Base-by-base conservation (phyloP, 352 stramenopile genomes). In the Aphanomyces cochlioides region DNA sequence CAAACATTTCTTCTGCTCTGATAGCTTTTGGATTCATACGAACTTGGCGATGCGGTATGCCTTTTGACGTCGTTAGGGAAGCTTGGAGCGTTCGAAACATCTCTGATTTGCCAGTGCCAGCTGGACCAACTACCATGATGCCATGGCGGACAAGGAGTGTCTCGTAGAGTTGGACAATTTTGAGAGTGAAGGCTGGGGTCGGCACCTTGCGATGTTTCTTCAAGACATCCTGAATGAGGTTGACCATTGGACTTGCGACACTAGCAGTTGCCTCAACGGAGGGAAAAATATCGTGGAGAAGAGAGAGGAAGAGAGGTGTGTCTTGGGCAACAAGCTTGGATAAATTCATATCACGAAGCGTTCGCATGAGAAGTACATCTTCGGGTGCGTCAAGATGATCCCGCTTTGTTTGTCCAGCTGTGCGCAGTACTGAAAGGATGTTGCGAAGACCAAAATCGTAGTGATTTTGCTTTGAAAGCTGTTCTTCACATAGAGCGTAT, bases 371-470 rank as follows among this genome's bases (percentile, higher is more conserved):
- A 19, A 99, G 75, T 45, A 97, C 85, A 48, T 96, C 87, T 77
- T 99, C 96, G 37, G 88, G 88, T 34, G 90, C 91, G 70, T 97
- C 89, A 5, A 93, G 73, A 68, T 98, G 98, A 34, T 96, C 84
- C 8, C 96, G 89, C 81, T 98, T 98, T 12, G 90, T 98, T 45
- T 92, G 82, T 19, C 96, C 96, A 28, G 95, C 96, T 10, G 94
- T 98, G n/a, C 93, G 84, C 37, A 99, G 76, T 7, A 99, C 96
- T 0, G 92, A 97, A 15, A 98, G 75, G 66, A 98, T 98, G 69
- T 98, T 98, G 43, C 95, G 79, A 5, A 98, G 72, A 1, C 93
- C 93, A 73, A 97, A 98, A 72, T 98, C 93, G 74, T 98, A 98
- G 76, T 98, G 92, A 0, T 88, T 86, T 77, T 98, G 92, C 72